phyloP scores from a whole-genome alignment of 768 basidiomycete species.

The Boletus bicolor region DNA sequence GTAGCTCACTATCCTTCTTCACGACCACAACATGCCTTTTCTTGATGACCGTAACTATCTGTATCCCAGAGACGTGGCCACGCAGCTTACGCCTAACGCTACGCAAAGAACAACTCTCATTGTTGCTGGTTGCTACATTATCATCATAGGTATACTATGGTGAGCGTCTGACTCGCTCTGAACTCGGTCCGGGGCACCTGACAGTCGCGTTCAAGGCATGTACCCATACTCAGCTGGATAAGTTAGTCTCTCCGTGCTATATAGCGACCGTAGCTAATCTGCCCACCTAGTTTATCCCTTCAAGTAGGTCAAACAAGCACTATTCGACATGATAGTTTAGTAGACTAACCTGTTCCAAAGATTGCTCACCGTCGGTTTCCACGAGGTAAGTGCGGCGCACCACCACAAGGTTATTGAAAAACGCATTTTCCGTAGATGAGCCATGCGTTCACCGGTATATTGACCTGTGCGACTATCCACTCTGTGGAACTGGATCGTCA shows the following conservation, averaged over 20 bases:
- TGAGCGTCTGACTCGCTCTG: conserved; percentile 30
- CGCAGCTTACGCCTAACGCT: conserved; percentile 56
- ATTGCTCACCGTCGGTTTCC: conserved; percentile 83
- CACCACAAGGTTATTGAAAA: neutral
- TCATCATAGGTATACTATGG: conserved; percentile 81
- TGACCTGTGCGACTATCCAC: conserved; percentile 84
- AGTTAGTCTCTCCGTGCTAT: conserved; percentile 46
- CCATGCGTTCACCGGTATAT: conserved; percentile 74
- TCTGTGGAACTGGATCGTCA: conserved; percentile 85
- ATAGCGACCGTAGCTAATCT: conserved; percentile 9
- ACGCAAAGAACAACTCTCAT: conserved; percentile 79
- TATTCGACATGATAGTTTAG: neutral
- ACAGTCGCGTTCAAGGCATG: conserved; percentile 52
- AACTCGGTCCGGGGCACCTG: neutral
- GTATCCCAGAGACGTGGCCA: conserved; percentile 24
- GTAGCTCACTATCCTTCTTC: conserved; percentile 3
- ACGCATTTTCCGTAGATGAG: conserved; percentile 57
- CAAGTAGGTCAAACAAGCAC: conserved; percentile 59
- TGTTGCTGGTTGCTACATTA: conserved; percentile 71
- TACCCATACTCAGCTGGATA: conserved; percentile 67
- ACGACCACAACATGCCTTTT: conserved; percentile 31
- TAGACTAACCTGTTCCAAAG: conserved; percentile 37
- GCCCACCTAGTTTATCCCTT: conserved; percentile 73
- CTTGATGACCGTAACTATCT: conserved; percentile 20
- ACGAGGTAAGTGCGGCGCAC: conserved; percentile 55